Base-by-base conservation (phyloP, 345 rosid genomes). In the Salix brachista region DNA sequence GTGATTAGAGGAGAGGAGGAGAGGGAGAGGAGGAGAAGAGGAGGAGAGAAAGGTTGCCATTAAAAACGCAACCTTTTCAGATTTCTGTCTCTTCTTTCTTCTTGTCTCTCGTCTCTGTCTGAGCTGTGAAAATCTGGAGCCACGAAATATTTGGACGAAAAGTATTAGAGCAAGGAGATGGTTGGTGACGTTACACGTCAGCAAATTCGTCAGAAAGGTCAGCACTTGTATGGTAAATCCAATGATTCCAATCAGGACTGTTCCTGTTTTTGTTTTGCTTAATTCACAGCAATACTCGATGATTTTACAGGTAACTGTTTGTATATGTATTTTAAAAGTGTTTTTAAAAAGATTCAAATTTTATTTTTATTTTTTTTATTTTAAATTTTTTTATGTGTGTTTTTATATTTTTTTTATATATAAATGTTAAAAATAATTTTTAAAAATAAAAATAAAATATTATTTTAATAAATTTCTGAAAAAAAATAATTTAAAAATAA, bases 41-140 rank as follows among this genome's bases (percentile, higher is more conserved):
- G 44, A 25, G 39, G 14, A 1, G 75, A 46, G 50, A 48, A 77
- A 77, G 75, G 75, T 26, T 65, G 80, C 80, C 80, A 77, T 76
- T 23, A 39, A 32, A 50, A 66, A 46, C 23, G 34, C 69, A 69
- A 77, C 62, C 68, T 14, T 66, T 16, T 28, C 5, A 60, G 25
- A 23, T 37, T 42, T 62, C 67, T 26, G 5, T 60, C 68, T 62
- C 16, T 58, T 9, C 14, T 62, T 48, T 71, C 65, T 65, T 61
- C 75, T 61, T 73, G 28, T 41, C n/a, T 39, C 36, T 62, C n/a
- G 37, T 73, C 39, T 16, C 67, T 65, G 23, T 65, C 41, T 16
- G 1, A 3, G 13, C 39, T 30, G 41, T 3, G 64, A 23, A n/a
- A 58, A 58, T 58, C 12, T 58, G 64, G 28, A 65, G 68, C 68